Percentiles rank a stretch among this genome's conserved stretches.
Conservation (phyloP, 805 yeast genomes). For the Metschnikowia baotianmanensis region DNA sequence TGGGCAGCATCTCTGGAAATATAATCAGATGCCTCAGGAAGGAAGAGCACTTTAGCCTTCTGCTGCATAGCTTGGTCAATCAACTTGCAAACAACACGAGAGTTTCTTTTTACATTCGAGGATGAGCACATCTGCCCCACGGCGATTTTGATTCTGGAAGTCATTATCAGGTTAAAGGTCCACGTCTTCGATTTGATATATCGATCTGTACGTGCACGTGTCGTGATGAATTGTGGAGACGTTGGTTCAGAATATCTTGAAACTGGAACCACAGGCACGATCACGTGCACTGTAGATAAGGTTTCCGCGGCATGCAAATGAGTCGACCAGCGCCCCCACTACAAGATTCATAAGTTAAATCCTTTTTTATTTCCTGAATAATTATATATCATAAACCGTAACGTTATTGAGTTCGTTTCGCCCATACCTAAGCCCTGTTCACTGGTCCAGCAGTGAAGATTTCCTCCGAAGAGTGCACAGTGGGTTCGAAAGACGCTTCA, state of each 20-base stretch:
- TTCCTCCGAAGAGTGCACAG: conserved; percentile 41
- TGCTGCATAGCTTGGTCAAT: conserved; percentile 60
- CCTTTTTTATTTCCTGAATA: background rate
- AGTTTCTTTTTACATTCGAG: conserved; percentile 57
- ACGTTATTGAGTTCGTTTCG: too few relatives aligned
- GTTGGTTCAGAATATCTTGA: too few relatives aligned
- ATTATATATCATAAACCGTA: conserved; percentile 2
- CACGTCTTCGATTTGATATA: background rate
- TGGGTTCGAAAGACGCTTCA: conserved; percentile 34
- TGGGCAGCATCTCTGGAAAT: conserved; percentile 68
- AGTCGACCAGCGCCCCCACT: too few relatives aligned
- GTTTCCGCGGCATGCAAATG: too few relatives aligned
- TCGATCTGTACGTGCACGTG: too few relatives aligned
- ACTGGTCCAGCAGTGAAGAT: conserved; percentile 45
- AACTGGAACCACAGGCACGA: background rate
- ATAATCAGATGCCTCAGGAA: conserved; percentile 95
- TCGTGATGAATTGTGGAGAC: too few relatives aligned
- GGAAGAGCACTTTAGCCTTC: conserved; percentile 67
- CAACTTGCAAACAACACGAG: conserved; percentile 54
- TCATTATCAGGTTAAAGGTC: background rate
- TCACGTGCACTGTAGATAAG: conserved; percentile 9
- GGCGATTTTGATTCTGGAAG: conserved; percentile 46
- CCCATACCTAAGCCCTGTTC: conserved; percentile 21
- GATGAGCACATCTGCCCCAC: conserved; percentile 87
- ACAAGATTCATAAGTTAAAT: too few relatives aligned